Evolutionary conservation across 176 grass and related monocot species (phyloP), one percentile per base, ranked within the genome.

Genomic region (Cenchrus fungigraminus): DNA sequence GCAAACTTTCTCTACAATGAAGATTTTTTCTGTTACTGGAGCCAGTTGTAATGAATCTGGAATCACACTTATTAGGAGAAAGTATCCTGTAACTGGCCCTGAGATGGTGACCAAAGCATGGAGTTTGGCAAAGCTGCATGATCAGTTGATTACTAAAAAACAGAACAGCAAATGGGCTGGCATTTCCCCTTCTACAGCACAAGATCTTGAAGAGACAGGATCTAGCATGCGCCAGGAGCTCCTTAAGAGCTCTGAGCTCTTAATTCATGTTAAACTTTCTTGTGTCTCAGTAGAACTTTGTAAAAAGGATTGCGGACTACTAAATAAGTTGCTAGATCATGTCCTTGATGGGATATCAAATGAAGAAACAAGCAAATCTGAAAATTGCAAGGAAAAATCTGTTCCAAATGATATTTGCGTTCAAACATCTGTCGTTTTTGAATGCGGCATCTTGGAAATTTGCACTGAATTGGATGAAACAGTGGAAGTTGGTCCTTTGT

Each of bases 261-360:
- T 99, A 72, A 84, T 99, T 78, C 91, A 99, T 81, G 76, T 94
- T 80, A 82, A 92, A 81, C 87, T 96, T 85, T 73, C 61, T 83
- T 67, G 54, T 88, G 86, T 92, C 68, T 94, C 65, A 40, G 66
- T 94, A 47, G 44, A 88, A 89, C 83, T 99, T 67, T 87, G 53
- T 78, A 94, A 94, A 83, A 92, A 91, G 57, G 87, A 99, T 84
- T 99, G 86, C 19, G 53, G 9, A 11, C 43, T 92, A 84, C 60
- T 99, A 55, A 91, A 82, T 81, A 76, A 71, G 69, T 79, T 99
- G 62, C 68, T 99, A 62, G 80, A 94, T 78, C 76, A 71, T 56
- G 76, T 93, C 71, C 61, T 96, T 46, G 84, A 87, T 71, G 88
- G 89, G 42, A 85, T 92, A 28, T 92, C 89, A 68, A 77, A 82